Evolutionary conservation across 1,284 basidiomycete species (phyloP).

Genomic region (Moesziomyces aphidis): DNA sequence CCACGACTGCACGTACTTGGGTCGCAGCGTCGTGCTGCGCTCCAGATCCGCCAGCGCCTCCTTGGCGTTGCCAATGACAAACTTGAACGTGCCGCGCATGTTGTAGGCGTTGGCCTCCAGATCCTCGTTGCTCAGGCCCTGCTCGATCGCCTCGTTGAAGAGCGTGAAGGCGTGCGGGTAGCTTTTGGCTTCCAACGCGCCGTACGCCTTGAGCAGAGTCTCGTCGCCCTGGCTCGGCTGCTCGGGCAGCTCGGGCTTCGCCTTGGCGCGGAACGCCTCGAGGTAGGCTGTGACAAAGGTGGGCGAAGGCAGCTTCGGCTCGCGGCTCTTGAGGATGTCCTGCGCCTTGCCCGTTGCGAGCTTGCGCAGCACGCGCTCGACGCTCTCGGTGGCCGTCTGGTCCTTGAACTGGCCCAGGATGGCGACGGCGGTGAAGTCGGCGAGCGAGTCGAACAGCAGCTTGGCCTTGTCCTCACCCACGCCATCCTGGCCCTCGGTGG

Average conservation of each 20-base stretch:
- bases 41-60: conserved; percentile 89
- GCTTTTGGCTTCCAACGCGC: conserved; percentile 87
- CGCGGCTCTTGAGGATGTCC: conserved; percentile 80
- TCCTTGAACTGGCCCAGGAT: conserved; percentile 94
- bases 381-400: conserved; percentile 79
- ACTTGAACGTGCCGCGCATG: conserved; percentile 85
- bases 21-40: conserved; percentile 79
- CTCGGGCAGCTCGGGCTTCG: conserved; percentile 81
- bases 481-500: conserved; percentile 74
- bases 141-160: conserved; percentile 86
- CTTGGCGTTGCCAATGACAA: conserved; percentile 85
- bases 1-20: conserved; percentile 86
- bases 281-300: conserved; percentile 97
- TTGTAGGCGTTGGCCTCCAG: conserved; percentile 90
- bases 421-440: conserved; percentile 92
- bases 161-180: conserved; percentile 85
- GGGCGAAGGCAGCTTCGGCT: conserved; percentile 85
- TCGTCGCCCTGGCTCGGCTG: conserved; percentile 82
- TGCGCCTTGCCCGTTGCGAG: conserved; percentile 80
- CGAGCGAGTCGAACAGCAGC: conserved; percentile 55
- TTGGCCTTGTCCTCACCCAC: conserved; percentile 56
- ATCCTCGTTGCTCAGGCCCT: conserved; percentile 79
- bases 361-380: conserved; percentile 92
- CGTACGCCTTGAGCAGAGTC: conserved; percentile 82
- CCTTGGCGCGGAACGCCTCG: conserved; percentile 89